phyloP scores from a whole-genome alignment of 305 asterid species.

The Ilex paraguariensis region DNA sequence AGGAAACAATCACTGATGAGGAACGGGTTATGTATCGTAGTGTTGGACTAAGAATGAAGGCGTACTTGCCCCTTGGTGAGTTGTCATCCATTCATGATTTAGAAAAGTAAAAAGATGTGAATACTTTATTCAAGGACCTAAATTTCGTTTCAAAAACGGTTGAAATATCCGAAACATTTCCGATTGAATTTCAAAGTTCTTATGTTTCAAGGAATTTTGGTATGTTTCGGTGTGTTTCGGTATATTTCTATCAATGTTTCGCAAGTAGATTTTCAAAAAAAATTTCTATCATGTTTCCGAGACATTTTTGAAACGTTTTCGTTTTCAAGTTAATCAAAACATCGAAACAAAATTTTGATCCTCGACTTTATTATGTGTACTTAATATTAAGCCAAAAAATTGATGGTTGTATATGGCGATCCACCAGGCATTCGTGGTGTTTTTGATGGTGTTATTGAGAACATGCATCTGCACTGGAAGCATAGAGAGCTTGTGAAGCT shows the following conservation, averaged over 20 bases:
- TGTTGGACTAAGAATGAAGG: constrained; percentile 92
- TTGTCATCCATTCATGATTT: constrained; percentile 15
- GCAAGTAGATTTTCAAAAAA: not conserved
- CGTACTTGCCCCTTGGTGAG: constrained; percentile 94
- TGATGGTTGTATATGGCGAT: constrained; percentile 22
- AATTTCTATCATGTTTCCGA: not conserved
- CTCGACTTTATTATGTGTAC: not conserved
- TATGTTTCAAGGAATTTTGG: no score
- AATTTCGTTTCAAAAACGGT: no score
- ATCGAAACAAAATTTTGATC: no score
- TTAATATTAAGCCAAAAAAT: not conserved
- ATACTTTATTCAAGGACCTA: not conserved
- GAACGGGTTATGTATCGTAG: constrained; percentile 82
- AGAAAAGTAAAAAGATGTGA: not conserved
- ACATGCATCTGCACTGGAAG: constrained; percentile 99
- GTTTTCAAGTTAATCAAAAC: no score
- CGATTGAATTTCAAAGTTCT: no score
- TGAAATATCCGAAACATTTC: no score
- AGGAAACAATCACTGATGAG: constrained; percentile 96
- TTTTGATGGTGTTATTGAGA: constrained; percentile 97
- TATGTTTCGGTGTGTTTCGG: no score
- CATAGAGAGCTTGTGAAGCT: constrained; percentile 95
- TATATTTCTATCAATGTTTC: no score
- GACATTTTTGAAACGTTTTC: no score
- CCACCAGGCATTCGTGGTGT: constrained; percentile 86